These are phyloP conservation scores for Macrotyloma uniflorum DNA, from an alignment of 306 rosid species.

Conservation along the genomic window DNA sequence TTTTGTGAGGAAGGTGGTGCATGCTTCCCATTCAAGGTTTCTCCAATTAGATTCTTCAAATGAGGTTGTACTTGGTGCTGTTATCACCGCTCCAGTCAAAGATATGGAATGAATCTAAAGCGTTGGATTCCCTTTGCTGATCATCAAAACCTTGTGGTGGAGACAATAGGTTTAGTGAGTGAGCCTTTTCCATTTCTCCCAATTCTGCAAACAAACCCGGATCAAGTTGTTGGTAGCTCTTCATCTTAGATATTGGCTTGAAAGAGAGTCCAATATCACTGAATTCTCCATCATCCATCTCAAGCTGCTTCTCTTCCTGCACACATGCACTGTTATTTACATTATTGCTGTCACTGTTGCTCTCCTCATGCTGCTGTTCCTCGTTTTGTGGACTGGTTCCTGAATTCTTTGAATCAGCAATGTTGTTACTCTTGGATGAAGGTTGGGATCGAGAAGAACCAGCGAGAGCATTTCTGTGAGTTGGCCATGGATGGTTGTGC, in stretches of 20 bases:
- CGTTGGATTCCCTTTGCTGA: conserved; percentile 44
- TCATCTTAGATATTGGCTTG: conserved; percentile 40
- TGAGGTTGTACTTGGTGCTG: conserved; percentile 26
- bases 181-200: conserved; percentile 52
- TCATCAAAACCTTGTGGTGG: conserved; percentile 30
- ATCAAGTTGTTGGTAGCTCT: conserved; percentile 37
- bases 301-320: conserved; percentile 52
- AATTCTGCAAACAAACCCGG: conserved; percentile 64
- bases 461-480: conserved; percentile 79
- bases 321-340: conserved; percentile 26
- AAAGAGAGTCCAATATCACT: conserved; percentile 41
- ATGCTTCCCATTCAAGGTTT: conserved; percentile 22
- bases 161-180: conserved; percentile 52
- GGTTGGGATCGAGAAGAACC: conserved; percentile 71
- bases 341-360: conserved; percentile 38
- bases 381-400: neutral
- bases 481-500: conserved; percentile 95
- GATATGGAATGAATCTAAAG: conserved; percentile 59
- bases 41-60: conserved; percentile 36
- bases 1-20: neutral
- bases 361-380: conserved; percentile 43
- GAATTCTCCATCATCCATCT: conserved; percentile 45
- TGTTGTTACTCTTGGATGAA: conserved; percentile 30
- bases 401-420: conserved; percentile 1
- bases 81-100: conserved; percentile 57